These are phyloP conservation scores for Inga oerstediana DNA, from an alignment of 306 rosid species.

Conservation along the genomic window DNA sequence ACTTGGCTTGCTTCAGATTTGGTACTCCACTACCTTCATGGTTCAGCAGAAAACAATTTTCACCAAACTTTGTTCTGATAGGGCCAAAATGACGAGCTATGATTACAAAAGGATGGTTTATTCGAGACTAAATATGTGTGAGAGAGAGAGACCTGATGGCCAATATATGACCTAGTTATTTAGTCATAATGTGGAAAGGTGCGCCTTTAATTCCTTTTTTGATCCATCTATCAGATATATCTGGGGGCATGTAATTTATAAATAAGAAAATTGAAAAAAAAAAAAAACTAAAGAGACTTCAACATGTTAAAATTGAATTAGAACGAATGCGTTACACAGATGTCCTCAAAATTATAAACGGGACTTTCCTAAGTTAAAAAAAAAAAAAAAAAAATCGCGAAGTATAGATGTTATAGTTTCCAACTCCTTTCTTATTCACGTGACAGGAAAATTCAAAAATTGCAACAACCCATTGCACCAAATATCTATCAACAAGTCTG, in stretches of 20 bases:
- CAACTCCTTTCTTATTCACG: background rate
- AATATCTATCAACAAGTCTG: background rate
- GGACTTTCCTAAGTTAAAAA: background rate
- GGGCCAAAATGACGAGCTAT: background rate
- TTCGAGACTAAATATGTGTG: background rate
- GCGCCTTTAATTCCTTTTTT: background rate
- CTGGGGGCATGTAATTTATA: background rate
- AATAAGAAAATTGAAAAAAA: background rate
- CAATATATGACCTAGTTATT: background rate
- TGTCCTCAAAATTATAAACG: background rate
- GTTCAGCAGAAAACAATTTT: background rate
- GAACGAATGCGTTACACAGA: too few relatives aligned
- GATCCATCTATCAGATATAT: background rate
- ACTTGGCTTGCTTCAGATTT: background rate
- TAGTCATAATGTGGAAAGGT: background rate
- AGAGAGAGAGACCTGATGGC: too few relatives aligned
- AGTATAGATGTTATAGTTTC: background rate
- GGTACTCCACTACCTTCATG: background rate
- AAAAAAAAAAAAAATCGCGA: background rate
- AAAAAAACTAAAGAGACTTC: background rate
- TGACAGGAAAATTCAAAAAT: background rate
- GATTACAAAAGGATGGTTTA: conserved; percentile 15
- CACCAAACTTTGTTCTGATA: background rate
- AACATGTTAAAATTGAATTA: background rate
- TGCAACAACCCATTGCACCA: background rate